These are phyloP conservation scores for Arachnomyces sp. DNA, from an alignment of 2,329 filamentous ascomycete genomes.

Conservation along the genomic window DNA sequence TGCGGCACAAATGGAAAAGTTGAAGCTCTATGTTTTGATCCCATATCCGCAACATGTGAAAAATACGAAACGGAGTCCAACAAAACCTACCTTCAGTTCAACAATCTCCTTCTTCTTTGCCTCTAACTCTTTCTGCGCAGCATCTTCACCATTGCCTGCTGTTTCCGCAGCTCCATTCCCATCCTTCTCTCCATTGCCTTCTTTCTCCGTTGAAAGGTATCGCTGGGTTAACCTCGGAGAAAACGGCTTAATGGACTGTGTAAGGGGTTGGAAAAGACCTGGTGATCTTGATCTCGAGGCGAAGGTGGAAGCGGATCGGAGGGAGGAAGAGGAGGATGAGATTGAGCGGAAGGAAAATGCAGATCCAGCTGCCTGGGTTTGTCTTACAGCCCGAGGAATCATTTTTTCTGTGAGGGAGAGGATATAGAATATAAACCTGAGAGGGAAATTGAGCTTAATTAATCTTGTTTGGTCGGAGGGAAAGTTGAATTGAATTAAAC, in stretches of 20 bases:
- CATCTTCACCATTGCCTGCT: constrained; percentile 36
- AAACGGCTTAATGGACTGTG: constrained; percentile 23
- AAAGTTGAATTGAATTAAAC: background rate
- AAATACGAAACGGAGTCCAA: constrained; percentile 3
- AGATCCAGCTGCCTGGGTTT: constrained; percentile 32
- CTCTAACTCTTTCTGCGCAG: constrained; percentile 60
- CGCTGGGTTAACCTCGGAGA: constrained; percentile 27
- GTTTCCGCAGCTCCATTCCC: constrained; percentile 38
- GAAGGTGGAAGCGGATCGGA: constrained; percentile 27
- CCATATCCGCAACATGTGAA: constrained; percentile 1
- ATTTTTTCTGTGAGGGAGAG: constrained; percentile 20
- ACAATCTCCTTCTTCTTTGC: constrained; percentile 63
- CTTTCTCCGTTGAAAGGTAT: constrained; percentile 38
- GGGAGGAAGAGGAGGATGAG: constrained; percentile 24
- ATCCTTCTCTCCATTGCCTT: constrained; percentile 19
- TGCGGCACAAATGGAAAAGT: background rate
- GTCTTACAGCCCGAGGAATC: constrained; percentile 38
- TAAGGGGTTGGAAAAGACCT: constrained; percentile 10
- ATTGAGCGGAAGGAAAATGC: constrained; percentile 25
- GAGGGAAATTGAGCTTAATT: constrained; percentile 1
- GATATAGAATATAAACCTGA: constrained; percentile 3
- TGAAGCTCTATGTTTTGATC: background rate
- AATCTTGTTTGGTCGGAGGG: background rate
- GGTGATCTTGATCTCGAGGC: constrained; percentile 3
- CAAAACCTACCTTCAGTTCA: constrained; percentile 69